A percentile compares a stretch with the other conserved stretches of the same genome.
Conservation (phyloP, 139 green algal species). For the Asterochloris sp. region DNA sequence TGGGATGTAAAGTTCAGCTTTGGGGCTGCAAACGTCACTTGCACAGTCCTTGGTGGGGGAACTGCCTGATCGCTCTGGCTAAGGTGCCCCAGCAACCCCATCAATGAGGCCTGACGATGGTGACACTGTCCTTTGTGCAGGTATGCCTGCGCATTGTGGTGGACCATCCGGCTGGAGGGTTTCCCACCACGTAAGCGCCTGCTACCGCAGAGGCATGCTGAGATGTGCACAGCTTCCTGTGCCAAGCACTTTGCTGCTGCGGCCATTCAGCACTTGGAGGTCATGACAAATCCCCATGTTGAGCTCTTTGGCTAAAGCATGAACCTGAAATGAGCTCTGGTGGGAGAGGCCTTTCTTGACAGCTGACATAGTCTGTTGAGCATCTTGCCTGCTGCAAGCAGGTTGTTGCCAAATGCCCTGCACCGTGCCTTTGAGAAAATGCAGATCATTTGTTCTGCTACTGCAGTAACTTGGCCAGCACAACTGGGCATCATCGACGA, state of each 20-base stretch:
- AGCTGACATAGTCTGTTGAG: neutral
- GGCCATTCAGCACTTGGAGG: neutral
- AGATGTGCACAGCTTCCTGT: neutral
- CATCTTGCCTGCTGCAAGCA: neutral
- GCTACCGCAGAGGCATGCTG: conserved; percentile 4
- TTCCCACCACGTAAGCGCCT: conserved; percentile 10
- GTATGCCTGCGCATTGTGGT: conserved; percentile 24
- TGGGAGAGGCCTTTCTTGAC: neutral
- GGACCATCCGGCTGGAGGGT: conserved; percentile 13
- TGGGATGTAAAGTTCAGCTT: no score
- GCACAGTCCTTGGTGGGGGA: no score
- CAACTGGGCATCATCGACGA: conserved; percentile 13
- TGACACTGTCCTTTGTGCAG: no score
- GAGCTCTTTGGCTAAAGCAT: neutral
- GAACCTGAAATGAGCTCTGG: neutral
- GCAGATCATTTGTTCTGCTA: neutral
- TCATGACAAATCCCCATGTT: neutral
- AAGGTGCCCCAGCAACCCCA: no score
- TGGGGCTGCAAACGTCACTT: no score
- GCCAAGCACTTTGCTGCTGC: no score
- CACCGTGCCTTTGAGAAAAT: neutral
- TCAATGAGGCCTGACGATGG: no score
- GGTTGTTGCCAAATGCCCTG: neutral
- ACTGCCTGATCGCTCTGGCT: no score
- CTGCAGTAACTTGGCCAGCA: conserved; percentile 24